phyloP scores from a whole-genome alignment of 2,329 filamentous ascomycete species.

The Colletotrichum sp. region DNA sequence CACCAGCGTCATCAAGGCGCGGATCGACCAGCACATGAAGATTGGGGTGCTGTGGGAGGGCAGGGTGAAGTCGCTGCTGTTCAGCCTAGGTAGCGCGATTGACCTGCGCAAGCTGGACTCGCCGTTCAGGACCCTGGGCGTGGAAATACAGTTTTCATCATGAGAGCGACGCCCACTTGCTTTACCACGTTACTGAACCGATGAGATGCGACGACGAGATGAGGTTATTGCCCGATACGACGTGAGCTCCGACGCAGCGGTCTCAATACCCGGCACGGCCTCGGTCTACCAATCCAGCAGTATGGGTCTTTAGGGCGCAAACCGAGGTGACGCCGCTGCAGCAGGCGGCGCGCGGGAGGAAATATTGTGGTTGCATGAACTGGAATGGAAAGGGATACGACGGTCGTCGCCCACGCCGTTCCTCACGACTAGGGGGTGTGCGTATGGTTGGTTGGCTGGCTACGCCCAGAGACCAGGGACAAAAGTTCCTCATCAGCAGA shows the following conservation, averaged over 20 bases:
- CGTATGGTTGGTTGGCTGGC: neutral
- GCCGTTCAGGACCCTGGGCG: slow-evolving; percentile 76
- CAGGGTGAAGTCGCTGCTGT: slow-evolving; percentile 87
- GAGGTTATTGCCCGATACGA: neutral
- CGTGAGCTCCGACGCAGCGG: neutral
- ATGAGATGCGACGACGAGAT: neutral
- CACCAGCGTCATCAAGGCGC: slow-evolving; percentile 87
- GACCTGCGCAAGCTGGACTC: slow-evolving; percentile 79
- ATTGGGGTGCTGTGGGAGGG: slow-evolving; percentile 93
- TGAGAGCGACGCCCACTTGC: slow-evolving; percentile 46
- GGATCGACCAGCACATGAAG: slow-evolving; percentile 86
- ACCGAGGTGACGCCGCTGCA: neutral
- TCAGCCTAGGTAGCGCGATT: slow-evolving; percentile 87
- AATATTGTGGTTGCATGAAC: neutral
- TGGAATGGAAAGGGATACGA: neutral
- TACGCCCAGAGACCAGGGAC: neutral
- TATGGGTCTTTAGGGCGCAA: neutral
- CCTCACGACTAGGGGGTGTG: neutral
- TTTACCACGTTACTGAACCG: no score
- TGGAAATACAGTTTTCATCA: slow-evolving; percentile 85
- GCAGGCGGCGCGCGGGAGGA: neutral
- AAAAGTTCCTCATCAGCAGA: neutral
- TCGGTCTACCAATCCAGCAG: neutral
- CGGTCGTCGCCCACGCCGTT: neutral
- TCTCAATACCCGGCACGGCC: neutral